Conservation (phyloP, 1,139 yeast species). For the Magnusiomyces ingens region DNA sequence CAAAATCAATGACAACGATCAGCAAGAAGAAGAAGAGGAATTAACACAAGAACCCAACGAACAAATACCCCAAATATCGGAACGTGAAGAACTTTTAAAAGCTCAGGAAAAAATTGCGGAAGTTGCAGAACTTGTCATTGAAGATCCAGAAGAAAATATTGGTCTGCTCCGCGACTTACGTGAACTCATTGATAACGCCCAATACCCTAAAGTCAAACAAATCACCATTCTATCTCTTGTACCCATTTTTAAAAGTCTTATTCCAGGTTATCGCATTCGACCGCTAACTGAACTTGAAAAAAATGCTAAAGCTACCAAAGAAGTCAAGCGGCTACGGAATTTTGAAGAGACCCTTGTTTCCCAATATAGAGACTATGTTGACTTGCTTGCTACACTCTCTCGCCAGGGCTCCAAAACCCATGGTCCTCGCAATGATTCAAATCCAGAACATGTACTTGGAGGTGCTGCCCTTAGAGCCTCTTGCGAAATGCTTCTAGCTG, state of each 20-base stretch:
- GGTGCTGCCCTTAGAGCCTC: conserved; percentile 65
- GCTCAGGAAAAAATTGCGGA: conserved; percentile 82
- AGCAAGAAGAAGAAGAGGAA: conserved; percentile 16
- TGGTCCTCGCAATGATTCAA: conserved; percentile 24
- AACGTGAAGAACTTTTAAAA: conserved; percentile 62
- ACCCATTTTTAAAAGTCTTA: conserved; percentile 75
- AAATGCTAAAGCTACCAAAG: conserved; percentile 75
- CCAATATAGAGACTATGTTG: conserved; percentile 65
- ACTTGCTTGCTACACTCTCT: conserved; percentile 41
- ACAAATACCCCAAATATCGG: conserved; percentile 43
- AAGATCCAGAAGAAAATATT: conserved; percentile 85
- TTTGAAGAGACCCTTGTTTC: conserved; percentile 73
- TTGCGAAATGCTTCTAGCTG: conserved; percentile 63
- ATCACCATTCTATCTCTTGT: conserved; percentile 71
- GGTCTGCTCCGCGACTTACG: conserved; percentile 60
- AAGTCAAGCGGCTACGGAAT: conserved; percentile 63
- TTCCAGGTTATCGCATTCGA: conserved; percentile 84
- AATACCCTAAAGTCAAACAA: conserved; percentile 62
- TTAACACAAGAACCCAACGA: conserved; percentile 23
- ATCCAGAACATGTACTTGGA: conserved; percentile 41
- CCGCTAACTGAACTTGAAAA: conserved; percentile 75
- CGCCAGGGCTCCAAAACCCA: conserved; percentile 19
- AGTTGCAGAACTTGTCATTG: conserved; percentile 68
- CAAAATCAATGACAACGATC: not conserved
- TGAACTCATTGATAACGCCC: conserved; percentile 57